Evolutionary conservation across 305 asterid genomes (phyloP).

Genomic region (Fraxinus greggii): DNA sequence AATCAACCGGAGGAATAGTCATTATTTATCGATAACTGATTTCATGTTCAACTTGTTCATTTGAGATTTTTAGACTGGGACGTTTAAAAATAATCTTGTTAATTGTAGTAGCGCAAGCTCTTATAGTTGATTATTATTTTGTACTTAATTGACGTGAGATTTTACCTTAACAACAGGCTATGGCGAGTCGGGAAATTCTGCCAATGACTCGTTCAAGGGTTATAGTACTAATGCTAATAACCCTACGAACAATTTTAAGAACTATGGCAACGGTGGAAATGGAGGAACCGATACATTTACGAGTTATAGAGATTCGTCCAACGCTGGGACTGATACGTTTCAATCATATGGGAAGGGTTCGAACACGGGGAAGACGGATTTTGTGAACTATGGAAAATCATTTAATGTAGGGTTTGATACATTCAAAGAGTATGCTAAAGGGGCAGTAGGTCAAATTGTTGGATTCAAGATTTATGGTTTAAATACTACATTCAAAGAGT

Average conservation of each 20-base stretch:
- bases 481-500: slow-evolving; percentile 63
- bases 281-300: slow-evolving; percentile 48
- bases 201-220: slow-evolving; percentile 68
- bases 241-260: slow-evolving; percentile 60
- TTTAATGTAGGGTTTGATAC: slow-evolving; percentile 61
- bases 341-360: slow-evolving; percentile 60
- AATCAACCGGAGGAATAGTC: neutral
- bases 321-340: slow-evolving; percentile 64
- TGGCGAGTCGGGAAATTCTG: slow-evolving; percentile 55
- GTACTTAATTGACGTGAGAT: neutral
- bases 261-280: slow-evolving; percentile 58
- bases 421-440: slow-evolving; percentile 71
- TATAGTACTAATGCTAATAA: slow-evolving; percentile 62
- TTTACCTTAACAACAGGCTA: slow-evolving; percentile 32
- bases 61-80: neutral
- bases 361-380: slow-evolving; percentile 42
- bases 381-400: slow-evolving; percentile 67
- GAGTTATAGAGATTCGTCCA: slow-evolving; percentile 62
- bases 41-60: neutral
- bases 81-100: neutral
- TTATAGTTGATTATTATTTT: neutral
- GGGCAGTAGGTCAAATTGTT: slow-evolving; percentile 35
- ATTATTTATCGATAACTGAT: neutral
- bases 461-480: slow-evolving; percentile 66
- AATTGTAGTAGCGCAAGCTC: neutral